Percentiles rank a stretch among this genome's conserved stretches.
Conservation (phyloP, 2,329 filamentous ascomycete genomes). For the Lasiodiplodia hormozganensis region DNA sequence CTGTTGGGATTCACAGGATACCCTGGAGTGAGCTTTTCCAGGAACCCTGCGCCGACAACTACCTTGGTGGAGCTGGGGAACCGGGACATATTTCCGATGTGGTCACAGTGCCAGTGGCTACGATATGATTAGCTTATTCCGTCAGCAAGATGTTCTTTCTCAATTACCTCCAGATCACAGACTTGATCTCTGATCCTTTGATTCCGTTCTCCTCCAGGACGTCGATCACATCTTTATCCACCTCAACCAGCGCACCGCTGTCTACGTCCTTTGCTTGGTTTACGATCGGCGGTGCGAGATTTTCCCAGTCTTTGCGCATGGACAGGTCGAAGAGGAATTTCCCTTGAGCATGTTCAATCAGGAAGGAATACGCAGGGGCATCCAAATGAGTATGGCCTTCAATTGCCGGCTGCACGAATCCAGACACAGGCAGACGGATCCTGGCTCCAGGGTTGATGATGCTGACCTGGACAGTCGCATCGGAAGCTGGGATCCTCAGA, state of each 20-base stretch:
- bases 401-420: constrained; percentile 4
- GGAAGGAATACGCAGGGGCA: constrained; percentile 4
- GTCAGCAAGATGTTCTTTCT: background rate
- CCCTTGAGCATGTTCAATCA: constrained; percentile 15
- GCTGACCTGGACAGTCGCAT: constrained; percentile 9
- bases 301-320: constrained; percentile 54
- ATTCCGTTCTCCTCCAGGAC: constrained; percentile 33
- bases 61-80: constrained; percentile 6
- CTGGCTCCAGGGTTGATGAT: constrained; percentile 20
- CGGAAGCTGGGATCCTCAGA: constrained; percentile 33
- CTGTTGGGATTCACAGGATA: constrained; percentile 13
- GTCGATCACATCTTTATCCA: constrained; percentile 46
- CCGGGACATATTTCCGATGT: background rate
- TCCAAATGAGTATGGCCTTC: constrained; percentile 14
- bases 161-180: constrained; percentile 31
- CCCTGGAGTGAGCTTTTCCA: background rate
- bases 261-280: constrained; percentile 34
- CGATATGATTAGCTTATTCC: background rate
- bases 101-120: constrained; percentile 18
- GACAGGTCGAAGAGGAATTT: constrained; percentile 15
- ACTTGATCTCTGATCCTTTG: background rate
- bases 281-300: constrained; percentile 34
- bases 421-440: background rate
- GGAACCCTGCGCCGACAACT: background rate
- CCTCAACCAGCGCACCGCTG: constrained; percentile 45